Evolutionary conservation across 352 stramenopile species (phyloP), one percentile per base, ranked within the genome.

Genomic region (Phytophthora pini): DNA sequence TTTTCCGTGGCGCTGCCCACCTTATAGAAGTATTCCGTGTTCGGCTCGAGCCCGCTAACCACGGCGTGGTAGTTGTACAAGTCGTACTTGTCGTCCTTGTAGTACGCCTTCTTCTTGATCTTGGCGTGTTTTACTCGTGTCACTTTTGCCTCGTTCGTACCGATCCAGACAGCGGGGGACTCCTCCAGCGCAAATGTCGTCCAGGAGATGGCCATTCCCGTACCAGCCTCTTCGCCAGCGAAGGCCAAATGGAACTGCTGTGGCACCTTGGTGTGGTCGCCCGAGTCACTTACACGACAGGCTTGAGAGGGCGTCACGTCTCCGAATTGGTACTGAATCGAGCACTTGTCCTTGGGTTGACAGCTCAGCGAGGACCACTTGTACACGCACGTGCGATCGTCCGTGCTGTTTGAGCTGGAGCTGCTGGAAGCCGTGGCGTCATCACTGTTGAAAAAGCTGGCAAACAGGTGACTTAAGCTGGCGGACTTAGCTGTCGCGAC

Each of bases 31-130:
- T 87, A 87, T 48, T 72, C 29, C 1, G 65, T 79, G 57, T 77
- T 51, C 0, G 78, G 64, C 24, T 57, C 43, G 4, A 87, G 61
- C 0, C 75, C 75, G 10, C 36, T 59, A 31, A 84, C 54, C 22
- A 72, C 72, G 15, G 75, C 75, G 56, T 87, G 73, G 53, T 84
- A 80, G 54, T 71, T 75, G 70, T 65, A 84, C 1, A 84, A 63
- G 22, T 65, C 51, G 63, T 87, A 84, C 51, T 70, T 31, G 38
- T 81, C 50, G 46, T 82, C 69, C 52, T 63, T 65, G 65, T 87
- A 83, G 59, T 87, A 83, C 22, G 67, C 57, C 10, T 66, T 60
- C 0, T 65, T 64, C 12, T 54, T 22, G 13, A 83, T 60, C 0
- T 45, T 24, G 1, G 56, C 61, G 3, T 49, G 34, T 2, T 63